phyloP scores from a whole-genome alignment of 257 asterid genomes.

The Solanum peruvianum region DNA sequence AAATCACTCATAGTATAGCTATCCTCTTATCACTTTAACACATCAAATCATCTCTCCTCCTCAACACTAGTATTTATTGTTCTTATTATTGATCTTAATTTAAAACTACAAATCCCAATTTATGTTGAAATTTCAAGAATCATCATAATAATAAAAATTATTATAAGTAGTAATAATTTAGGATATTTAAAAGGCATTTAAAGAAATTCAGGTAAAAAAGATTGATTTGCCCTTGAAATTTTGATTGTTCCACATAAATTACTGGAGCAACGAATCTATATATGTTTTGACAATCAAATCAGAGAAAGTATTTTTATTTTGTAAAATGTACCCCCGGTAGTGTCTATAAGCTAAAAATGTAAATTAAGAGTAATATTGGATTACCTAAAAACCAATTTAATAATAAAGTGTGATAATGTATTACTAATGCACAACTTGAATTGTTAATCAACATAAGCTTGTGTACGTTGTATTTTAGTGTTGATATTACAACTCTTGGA shows the following conservation, averaged over 20 bases:
- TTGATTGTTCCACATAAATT: no score
- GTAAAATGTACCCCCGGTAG: not conserved
- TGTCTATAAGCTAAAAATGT: not conserved
- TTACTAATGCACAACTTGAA: not conserved
- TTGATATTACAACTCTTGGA: not conserved
- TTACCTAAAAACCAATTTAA: not conserved
- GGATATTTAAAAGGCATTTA: not conserved
- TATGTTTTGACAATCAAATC: not conserved
- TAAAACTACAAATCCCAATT: not conserved
- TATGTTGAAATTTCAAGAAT: no score
- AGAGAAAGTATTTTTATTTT: not conserved
- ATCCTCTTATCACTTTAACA: no score
- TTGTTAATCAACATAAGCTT: not conserved
- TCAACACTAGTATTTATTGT: no score
- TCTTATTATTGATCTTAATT: not conserved
- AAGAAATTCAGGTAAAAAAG: no score
- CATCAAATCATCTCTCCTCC: no score
- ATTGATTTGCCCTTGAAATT: no score
- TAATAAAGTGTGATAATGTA: not conserved
- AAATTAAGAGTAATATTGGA: not conserved
- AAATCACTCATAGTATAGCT: no score
- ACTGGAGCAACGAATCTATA: not conserved
- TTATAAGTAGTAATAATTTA: no score
- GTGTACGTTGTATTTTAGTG: not conserved
- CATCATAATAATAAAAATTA: no score